These are phyloP conservation scores for Malassezia cuniculi DNA, from an alignment of 1,284 basidiomycete genomes.

Conservation along the genomic window DNA sequence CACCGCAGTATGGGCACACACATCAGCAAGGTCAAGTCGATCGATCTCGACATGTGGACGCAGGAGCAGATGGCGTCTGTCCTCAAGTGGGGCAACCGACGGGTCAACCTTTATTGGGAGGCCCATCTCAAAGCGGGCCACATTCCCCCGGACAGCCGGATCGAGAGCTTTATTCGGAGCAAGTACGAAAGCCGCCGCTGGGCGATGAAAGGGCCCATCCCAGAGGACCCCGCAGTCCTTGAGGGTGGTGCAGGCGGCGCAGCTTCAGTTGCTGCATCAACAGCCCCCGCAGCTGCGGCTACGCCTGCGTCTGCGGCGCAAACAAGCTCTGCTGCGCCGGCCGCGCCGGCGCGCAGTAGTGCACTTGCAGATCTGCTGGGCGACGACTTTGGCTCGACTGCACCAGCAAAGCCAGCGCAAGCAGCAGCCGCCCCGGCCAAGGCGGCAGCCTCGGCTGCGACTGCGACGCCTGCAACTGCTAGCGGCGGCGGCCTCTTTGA, in stretches of 20 bases:
- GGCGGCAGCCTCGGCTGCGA: conserved; percentile 1
- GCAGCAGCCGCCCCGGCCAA: not conserved
- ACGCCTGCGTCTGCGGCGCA: not conserved
- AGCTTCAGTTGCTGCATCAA: conserved; percentile 15
- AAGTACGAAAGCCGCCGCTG: conserved; percentile 89
- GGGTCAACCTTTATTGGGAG: conserved; percentile 93
- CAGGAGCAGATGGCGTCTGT: conserved; percentile 76
- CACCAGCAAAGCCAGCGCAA: not conserved
- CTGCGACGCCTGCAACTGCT: conserved; percentile 28
- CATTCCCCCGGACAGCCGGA: conserved; percentile 88
- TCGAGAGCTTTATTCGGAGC: conserved; percentile 91
- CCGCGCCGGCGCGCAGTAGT: not conserved
- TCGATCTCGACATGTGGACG: conserved; percentile 95
- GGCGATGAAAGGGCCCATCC: conserved; percentile 77
- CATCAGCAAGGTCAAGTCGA: conserved; percentile 63
- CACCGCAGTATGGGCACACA: conserved; percentile 98
- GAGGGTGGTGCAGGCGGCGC: conserved; percentile 49
- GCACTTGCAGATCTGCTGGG: conserved; percentile 5
- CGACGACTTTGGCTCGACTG: not conserved
- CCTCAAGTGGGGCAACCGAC: conserved; percentile 81
- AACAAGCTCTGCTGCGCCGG: not conserved
- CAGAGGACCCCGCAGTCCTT: conserved; percentile 66
- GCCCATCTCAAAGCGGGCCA: conserved; percentile 86
- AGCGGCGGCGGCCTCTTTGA: conserved; percentile 61
- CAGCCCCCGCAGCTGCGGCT: conserved; percentile 14